These are phyloP conservation scores for Gliomastix tumulicola DNA, from an alignment of 2,329 filamentous ascomycete genomes.

Conservation along the genomic window DNA sequence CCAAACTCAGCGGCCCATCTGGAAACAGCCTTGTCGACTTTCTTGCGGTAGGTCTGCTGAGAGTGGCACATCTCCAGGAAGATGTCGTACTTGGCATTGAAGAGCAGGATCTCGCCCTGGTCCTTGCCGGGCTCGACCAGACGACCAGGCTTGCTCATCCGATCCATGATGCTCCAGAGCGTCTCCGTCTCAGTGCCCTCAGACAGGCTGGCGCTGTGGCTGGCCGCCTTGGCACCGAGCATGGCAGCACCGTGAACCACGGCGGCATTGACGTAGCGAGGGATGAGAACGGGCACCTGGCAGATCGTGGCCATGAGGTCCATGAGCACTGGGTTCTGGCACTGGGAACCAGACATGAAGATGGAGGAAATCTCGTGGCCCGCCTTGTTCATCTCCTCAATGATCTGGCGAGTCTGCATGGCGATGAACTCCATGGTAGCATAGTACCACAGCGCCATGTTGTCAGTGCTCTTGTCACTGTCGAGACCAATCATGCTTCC, in stretches of 20 bases:
- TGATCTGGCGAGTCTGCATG: conserved; percentile 90
- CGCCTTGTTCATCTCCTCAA: conserved; percentile 85
- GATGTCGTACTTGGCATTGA: conserved; percentile 89
- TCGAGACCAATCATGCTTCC: conserved; percentile 82
- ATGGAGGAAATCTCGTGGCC: conserved; percentile 87
- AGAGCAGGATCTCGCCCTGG: conserved; percentile 75
- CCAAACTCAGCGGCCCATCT: conserved; percentile 25
- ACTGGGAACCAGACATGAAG: conserved; percentile 98
- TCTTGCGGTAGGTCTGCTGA: conserved; percentile 74
- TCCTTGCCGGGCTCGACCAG: conserved; percentile 71
- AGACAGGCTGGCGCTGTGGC: conserved; percentile 54
- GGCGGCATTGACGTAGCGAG: conserved; percentile 87
- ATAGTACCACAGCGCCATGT: conserved; percentile 88
- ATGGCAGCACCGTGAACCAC: conserved; percentile 98
- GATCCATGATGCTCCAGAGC: conserved; percentile 95
- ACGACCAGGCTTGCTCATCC: conserved; percentile 90
- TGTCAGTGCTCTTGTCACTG: conserved; percentile 79
- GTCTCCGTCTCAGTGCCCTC: conserved; percentile 67
- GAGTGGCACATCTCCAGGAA: conserved; percentile 87
- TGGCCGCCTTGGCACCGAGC: conserved; percentile 96
- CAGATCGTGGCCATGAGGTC: conserved; percentile 84
- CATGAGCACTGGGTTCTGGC: conserved; percentile 92
- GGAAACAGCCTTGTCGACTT: conserved; percentile 59
- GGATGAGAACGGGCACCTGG: conserved; percentile 87
- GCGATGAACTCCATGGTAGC: conserved; percentile 97